Conservation (phyloP, 768 basidiomycete genomes). For the Lactifluus volemus region DNA sequence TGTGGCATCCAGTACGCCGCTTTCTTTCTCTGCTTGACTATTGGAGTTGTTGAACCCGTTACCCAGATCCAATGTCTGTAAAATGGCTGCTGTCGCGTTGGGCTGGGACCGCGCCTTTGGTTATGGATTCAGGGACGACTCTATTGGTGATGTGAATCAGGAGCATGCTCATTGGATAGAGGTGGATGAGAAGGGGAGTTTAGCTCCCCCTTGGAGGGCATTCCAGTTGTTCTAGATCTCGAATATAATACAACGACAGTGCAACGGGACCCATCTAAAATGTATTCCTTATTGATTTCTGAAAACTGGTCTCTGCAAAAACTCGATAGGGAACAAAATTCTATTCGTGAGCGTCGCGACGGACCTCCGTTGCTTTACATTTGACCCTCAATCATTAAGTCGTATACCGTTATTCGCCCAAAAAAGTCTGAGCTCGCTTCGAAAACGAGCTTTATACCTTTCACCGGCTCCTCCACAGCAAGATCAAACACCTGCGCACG, state of each 20-base stretch:
- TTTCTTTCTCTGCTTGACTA: not conserved
- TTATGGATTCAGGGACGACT: constrained; percentile 27
- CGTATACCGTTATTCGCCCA: constrained; percentile 69
- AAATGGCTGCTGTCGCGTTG: constrained; percentile 47
- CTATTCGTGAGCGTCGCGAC: not conserved
- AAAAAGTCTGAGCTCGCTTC: constrained; percentile 82
- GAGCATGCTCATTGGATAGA: constrained; percentile 50
- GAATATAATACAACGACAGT: not conserved
- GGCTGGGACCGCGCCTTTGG: constrained; percentile 62
- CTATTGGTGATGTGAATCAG: constrained; percentile 39
- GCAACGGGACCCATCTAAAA: not conserved
- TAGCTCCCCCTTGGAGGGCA: constrained; percentile 50
- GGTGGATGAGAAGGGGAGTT: constrained; percentile 48
- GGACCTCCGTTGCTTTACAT: not conserved
- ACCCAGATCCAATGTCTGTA: constrained; percentile 52
- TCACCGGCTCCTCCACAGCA: constrained; percentile 24
- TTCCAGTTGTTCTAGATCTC: constrained; percentile 39
- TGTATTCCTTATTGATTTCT: not conserved
- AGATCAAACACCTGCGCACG: constrained; percentile 61
- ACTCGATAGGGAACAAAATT: not conserved
- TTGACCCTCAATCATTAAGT: constrained; percentile 32
- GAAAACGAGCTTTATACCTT: constrained; percentile 56
- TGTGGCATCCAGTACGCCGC: constrained; percentile 48
- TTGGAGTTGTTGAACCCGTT: not conserved
- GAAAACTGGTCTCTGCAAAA: not conserved